phyloP scores from a whole-genome alignment of 805 yeast genomes.

The Zygoascus tannicola region DNA sequence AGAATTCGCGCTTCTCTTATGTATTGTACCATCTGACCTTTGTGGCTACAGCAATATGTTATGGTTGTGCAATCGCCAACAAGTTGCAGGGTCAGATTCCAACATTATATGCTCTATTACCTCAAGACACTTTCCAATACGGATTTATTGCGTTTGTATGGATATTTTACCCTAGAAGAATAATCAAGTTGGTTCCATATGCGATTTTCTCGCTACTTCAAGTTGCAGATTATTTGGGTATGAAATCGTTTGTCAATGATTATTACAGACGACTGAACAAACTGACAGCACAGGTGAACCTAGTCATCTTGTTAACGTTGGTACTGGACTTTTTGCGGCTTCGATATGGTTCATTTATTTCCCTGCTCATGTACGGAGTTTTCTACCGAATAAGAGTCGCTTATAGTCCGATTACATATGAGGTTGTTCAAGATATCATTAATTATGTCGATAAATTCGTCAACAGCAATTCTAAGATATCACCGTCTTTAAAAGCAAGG shows the following conservation, averaged over 20 bases:
- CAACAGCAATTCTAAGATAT: slow-evolving; percentile 37
- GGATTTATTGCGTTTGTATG: slow-evolving; percentile 44
- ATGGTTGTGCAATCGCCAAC: slow-evolving; percentile 19
- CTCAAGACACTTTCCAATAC: slow-evolving; percentile 71
- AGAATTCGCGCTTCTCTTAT: slow-evolving; percentile 17
- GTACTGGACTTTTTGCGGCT: slow-evolving; percentile 43
- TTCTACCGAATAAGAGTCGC: slow-evolving; percentile 70
- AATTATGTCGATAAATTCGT: slow-evolving; percentile 46
- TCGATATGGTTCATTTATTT: slow-evolving; percentile 53
- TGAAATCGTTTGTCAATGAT: slow-evolving; percentile 6
- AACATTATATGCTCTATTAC: slow-evolving; percentile 49
- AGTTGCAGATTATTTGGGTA: slow-evolving; percentile 44
- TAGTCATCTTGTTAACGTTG: slow-evolving; percentile 28
- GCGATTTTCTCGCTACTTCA: slow-evolving; percentile 69
- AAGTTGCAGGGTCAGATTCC: slow-evolving; percentile 56
- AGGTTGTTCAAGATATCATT: slow-evolving; percentile 53
- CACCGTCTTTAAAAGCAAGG: slow-evolving; percentile 37
- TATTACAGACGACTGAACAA: slow-evolving; percentile 7
- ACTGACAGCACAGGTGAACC: slow-evolving; percentile 11
- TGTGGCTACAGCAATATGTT: slow-evolving; percentile 16
- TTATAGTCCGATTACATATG: slow-evolving; percentile 56
- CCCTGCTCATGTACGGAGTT: slow-evolving; percentile 37
- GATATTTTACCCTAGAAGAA: slow-evolving; percentile 50
- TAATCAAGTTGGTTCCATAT: slow-evolving; percentile 62
- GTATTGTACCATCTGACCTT: slow-evolving; percentile 22